phyloP scores from a whole-genome alignment of 2,329 filamentous ascomycete genomes.

The Colletotrichum sidae region DNA sequence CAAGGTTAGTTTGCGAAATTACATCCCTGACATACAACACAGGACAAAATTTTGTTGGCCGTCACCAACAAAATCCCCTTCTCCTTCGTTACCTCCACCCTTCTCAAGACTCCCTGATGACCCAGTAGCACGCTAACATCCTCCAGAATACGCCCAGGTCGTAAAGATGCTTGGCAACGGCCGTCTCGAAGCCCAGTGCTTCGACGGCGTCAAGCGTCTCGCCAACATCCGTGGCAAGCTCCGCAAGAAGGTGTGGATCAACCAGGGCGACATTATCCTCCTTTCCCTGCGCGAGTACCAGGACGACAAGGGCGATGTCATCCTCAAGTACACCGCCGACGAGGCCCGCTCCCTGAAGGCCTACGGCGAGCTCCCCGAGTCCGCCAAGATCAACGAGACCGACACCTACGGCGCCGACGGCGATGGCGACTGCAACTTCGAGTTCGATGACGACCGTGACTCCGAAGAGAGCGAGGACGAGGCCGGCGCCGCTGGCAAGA shows the following conservation, averaged over 20 bases:
- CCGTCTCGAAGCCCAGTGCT: constrained; percentile 91
- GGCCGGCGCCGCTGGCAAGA: constrained; percentile 68
- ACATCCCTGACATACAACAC: background rate
- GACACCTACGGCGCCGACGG: constrained; percentile 93
- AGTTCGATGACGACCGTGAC: constrained; percentile 95
- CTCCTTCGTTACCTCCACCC: background rate
- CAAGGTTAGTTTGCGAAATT: constrained; percentile 67
- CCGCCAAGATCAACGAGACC: constrained; percentile 99
- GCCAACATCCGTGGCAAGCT: constrained; percentile 87
- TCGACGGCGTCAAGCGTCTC: constrained; percentile 88
- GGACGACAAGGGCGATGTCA: constrained; percentile 96
- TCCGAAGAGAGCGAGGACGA: constrained; percentile 65
- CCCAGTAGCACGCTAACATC: background rate
- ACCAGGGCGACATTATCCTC: constrained; percentile 95
- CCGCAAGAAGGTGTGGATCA: constrained; percentile 99
- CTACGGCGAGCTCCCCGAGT: constrained; percentile 96
- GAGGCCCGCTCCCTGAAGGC: constrained; percentile 96
- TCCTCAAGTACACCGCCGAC: constrained; percentile 95
- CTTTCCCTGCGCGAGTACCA: constrained; percentile 92
- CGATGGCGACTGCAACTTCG: constrained; percentile 96
- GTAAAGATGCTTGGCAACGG: constrained; percentile 98
- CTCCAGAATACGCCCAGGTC: constrained; percentile 86
- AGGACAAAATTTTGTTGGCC: background rate
- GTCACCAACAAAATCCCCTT: background rate
- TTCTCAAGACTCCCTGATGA: constrained; percentile 7